A percentile compares a stretch with the other conserved stretches of the same genome.
These are phyloP conservation scores for Crithidia brevicula DNA, from an alignment of 208 protist genomes.

Conservation along the genomic window DNA sequence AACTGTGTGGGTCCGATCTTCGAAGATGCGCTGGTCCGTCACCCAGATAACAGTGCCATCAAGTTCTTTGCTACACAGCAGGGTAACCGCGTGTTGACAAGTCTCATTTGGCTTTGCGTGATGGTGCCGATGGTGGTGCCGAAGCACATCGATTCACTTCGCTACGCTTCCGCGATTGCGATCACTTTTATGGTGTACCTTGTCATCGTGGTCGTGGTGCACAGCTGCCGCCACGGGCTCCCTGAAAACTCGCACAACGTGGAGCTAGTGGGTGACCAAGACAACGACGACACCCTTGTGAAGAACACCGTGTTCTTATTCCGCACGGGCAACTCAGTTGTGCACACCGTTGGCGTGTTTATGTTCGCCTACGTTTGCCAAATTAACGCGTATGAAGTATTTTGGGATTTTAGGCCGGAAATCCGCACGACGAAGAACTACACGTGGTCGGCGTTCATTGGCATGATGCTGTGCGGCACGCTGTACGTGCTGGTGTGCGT, in stretches of 20 bases:
- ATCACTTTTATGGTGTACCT: slow-evolving; percentile 58
- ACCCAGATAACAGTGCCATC: slow-evolving; percentile 30
- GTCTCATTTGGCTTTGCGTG: slow-evolving; percentile 41
- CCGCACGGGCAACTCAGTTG: slow-evolving; percentile 42
- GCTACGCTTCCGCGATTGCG: slow-evolving; percentile 55
- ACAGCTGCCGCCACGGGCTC: slow-evolving; percentile 40
- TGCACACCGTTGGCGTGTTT: slow-evolving; percentile 49
- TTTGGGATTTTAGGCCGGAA: slow-evolving; percentile 49
- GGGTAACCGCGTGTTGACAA: slow-evolving; percentile 38
- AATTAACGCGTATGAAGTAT: slow-evolving; percentile 56
- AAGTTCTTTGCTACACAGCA: slow-evolving; percentile 28
- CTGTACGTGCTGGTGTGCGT: slow-evolving; percentile 60
- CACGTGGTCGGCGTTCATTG: slow-evolving; percentile 45
- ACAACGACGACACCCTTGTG: slow-evolving; percentile 11
- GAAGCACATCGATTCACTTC: slow-evolving; percentile 70
- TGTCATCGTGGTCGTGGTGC: slow-evolving; percentile 47
- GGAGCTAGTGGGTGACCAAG: slow-evolving; percentile 20
- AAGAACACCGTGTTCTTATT: slow-evolving; percentile 47
- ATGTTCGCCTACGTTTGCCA: slow-evolving; percentile 75
- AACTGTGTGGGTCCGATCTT: slow-evolving; percentile 44
- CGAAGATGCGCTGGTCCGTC: background rate
- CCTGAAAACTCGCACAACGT: slow-evolving; percentile 28
- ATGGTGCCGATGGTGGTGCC: slow-evolving; percentile 70
- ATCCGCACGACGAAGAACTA: slow-evolving; percentile 34
- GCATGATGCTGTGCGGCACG: slow-evolving; percentile 53